Evolutionary conservation across 345 rosid species (phyloP).

Genomic region (thale cress (Arabidopsis thaliana)): DNA sequence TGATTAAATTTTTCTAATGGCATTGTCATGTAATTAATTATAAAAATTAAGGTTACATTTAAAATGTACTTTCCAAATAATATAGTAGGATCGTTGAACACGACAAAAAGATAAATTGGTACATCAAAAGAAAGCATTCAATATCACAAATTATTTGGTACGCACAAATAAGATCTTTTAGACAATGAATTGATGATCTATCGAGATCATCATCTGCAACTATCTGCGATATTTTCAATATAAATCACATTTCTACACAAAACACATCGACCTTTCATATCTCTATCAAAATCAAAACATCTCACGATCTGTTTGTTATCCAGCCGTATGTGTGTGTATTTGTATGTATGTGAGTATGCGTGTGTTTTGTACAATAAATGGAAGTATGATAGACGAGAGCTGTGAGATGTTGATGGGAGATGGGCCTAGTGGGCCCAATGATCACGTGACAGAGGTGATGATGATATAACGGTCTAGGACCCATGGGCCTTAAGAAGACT

Average conservation of each 20-base stretch:
- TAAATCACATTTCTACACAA: slow-evolving; percentile 4
- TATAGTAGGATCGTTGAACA: neutral
- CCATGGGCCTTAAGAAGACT: slow-evolving; percentile 43
- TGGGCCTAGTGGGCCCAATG: slow-evolving; percentile 43
- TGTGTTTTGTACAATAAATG: slow-evolving; percentile 24
- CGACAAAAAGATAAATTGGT: neutral
- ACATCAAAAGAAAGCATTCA: neutral
- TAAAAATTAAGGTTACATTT: no score
- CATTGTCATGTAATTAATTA: no score
- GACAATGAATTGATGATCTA: neutral
- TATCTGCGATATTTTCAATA: neutral
- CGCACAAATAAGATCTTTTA: neutral
- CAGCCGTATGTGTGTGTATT: slow-evolving; percentile 21
- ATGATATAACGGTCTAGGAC: slow-evolving; percentile 27
- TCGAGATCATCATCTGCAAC: neutral
- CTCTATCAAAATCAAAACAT: slow-evolving; percentile 23
- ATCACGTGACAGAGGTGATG: slow-evolving; percentile 44
- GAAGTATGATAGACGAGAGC: slow-evolving; percentile 37
- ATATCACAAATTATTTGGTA: neutral
- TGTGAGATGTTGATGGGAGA: slow-evolving; percentile 42
- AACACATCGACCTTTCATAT: neutral
- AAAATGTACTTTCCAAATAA: no score
- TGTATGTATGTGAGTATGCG: slow-evolving; percentile 24
- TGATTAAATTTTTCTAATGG: no score
- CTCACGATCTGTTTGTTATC: slow-evolving; percentile 21